Conservation (phyloP, 2,329 filamentous ascomycete genomes). For the Arthrobotrys sphaeroides region DNA sequence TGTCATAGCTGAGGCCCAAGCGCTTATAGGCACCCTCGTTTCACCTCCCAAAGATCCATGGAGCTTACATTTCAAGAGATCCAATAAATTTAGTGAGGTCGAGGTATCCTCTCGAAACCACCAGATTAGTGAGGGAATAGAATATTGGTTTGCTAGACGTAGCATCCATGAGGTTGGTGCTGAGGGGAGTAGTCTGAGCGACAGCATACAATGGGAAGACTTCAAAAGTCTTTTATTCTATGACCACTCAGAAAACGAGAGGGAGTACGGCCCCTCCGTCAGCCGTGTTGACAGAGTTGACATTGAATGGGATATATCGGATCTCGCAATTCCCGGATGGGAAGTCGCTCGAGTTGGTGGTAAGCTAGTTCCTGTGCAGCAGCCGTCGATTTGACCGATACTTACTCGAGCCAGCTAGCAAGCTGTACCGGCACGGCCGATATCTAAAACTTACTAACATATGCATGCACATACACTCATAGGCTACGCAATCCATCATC, state of each 20-base stretch:
- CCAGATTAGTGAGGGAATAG: constrained; percentile 16
- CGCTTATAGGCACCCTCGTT: constrained; percentile 17
- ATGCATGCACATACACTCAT: not conserved
- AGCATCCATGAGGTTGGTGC: constrained; percentile 23
- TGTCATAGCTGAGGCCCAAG: constrained; percentile 13
- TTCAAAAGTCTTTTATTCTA: constrained; percentile 26
- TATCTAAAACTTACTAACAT: not conserved
- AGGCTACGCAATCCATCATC: constrained; percentile 47
- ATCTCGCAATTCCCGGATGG: constrained; percentile 23
- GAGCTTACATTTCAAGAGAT: constrained; percentile 27
- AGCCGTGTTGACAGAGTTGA: constrained; percentile 34
- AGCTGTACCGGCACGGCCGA: too few species aligned
- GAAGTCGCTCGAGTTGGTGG: constrained; percentile 12
- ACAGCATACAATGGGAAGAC: constrained; percentile 16
- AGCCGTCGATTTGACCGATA: too few species aligned
- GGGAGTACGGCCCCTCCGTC: constrained; percentile 36
- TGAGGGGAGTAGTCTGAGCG: not conserved
- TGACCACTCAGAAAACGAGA: constrained; percentile 33
- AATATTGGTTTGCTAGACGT: constrained; percentile 47
- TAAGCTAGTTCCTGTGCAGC: not conserved
- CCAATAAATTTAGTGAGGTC: constrained; percentile 28
- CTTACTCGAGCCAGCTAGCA: too few species aligned
- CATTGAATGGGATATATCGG: constrained; percentile 11
- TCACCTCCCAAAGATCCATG: constrained; percentile 33
- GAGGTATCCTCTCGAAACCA: constrained; percentile 27